Percentiles rank a stretch among this genome's conserved stretches.
Evolutionary conservation across 2,329 filamentous ascomycete species (phyloP).

Genomic region (Diaporthe aspalathi): DNA sequence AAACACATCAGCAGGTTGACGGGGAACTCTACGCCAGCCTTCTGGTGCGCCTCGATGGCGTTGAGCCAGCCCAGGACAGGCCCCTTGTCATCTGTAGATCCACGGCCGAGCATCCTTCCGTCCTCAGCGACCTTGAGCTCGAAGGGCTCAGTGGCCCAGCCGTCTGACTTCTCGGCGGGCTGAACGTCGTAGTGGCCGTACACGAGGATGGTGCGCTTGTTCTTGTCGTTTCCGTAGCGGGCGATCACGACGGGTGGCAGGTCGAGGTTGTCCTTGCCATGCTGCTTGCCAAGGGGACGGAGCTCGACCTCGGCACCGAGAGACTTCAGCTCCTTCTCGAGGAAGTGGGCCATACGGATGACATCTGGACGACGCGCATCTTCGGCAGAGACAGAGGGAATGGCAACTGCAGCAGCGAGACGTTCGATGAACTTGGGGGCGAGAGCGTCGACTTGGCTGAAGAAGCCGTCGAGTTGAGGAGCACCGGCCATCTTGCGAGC

Average conservation of each 20-base stretch:
- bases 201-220: constrained; percentile 93
- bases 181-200: constrained; percentile 99
- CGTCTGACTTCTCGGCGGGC: constrained; percentile 91
- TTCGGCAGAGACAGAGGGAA: constrained; percentile 94
- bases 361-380: constrained; percentile 91
- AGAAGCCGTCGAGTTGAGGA: constrained; percentile 89
- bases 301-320: constrained; percentile 91
- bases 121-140: constrained; percentile 87
- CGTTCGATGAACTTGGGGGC: constrained; percentile 88
- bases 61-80: constrained; percentile 98
- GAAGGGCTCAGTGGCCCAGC: constrained; percentile 96
- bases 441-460: constrained; percentile 88
- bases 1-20: constrained; percentile 99
- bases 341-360: constrained; percentile 94
- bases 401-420: constrained; percentile 91
- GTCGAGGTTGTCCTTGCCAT: constrained; percentile 87
- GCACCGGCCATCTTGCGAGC: constrained; percentile 77
- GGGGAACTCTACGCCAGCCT: constrained; percentile 92
- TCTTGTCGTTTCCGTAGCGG: constrained; percentile 90
- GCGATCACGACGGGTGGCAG: constrained; percentile 93
- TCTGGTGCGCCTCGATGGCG: constrained; percentile 96
- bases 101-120: constrained; percentile 95
- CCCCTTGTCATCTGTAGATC: constrained; percentile 97
- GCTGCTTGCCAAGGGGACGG: constrained; percentile 89
- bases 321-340: constrained; percentile 82